Evolutionary conservation across 2,329 filamentous ascomycete species (phyloP).

Genomic region (Colletotrichum agaves): DNA sequence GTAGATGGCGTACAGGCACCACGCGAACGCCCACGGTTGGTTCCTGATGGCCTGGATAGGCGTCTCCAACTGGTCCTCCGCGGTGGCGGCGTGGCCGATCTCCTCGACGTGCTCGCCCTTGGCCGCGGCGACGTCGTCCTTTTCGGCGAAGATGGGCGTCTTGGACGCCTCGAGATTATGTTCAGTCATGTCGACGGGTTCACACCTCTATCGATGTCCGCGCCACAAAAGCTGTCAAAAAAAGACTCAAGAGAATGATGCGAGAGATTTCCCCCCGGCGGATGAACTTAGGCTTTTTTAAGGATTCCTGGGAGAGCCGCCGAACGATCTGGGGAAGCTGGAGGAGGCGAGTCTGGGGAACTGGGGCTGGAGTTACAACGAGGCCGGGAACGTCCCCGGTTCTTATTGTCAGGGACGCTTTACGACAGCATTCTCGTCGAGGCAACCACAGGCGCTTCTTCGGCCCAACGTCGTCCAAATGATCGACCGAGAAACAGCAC

Average conservation of each 20-base stretch:
- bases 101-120: slow-evolving; percentile 32
- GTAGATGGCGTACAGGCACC: slow-evolving; percentile 54
- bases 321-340: slow-evolving; percentile 24
- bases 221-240: background rate
- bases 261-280: background rate
- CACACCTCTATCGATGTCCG: background rate
- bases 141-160: slow-evolving; percentile 10
- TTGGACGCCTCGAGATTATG: slow-evolving; percentile 21
- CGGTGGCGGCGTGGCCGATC: slow-evolving; percentile 20
- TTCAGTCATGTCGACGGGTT: slow-evolving; percentile 3
- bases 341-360: slow-evolving; percentile 21
- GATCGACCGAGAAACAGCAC: slow-evolving; percentile 14
- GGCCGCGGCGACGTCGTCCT: slow-evolving; percentile 29
- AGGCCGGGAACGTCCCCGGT: slow-evolving; percentile 21
- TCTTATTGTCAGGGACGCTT: slow-evolving; percentile 23
- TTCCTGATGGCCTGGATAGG: slow-evolving; percentile 41
- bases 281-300: background rate
- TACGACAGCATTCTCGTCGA: background rate
- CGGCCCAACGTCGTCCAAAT: slow-evolving; percentile 21
- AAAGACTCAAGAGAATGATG: background rate
- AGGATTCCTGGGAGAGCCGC: slow-evolving; percentile 5
- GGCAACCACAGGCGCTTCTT: slow-evolving; percentile 28
- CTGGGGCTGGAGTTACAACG: background rate
- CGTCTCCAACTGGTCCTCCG: slow-evolving; percentile 25
- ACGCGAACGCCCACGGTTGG: slow-evolving; percentile 45